Evolutionary conservation across 163 green algal species (phyloP).

Genomic region (Volvox carteri): DNA sequence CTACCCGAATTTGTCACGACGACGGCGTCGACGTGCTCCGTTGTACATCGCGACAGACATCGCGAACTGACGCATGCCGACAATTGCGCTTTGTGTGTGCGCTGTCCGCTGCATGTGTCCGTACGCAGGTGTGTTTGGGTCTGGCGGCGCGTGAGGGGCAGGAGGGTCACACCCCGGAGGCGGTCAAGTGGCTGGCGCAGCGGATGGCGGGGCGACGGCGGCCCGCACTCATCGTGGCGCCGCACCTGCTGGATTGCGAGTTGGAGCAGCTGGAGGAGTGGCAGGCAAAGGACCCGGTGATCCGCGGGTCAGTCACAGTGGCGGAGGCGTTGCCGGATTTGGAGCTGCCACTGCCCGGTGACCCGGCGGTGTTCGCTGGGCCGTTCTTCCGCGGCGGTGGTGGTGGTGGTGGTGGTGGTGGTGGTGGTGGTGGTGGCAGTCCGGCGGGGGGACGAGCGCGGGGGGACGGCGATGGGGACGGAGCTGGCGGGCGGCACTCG

Average conservation of each 20-base stretch:
- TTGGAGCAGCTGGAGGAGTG: constrained; percentile 39
- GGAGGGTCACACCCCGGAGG: constrained; percentile 36
- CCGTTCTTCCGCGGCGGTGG: constrained; percentile 4
- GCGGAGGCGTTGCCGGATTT: constrained; percentile 17
- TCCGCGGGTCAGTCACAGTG: constrained; percentile 21
- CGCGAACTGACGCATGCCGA: background rate
- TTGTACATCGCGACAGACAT: no score
- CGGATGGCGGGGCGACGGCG: constrained; percentile 15
- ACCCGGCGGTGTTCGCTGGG: constrained; percentile 20
- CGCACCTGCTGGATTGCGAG: constrained; percentile 44
- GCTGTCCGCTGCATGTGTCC: background rate
- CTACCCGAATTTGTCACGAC: no score
- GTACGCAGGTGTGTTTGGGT: constrained; percentile 47
- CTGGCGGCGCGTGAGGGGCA: background rate
- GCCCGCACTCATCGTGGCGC: constrained; percentile 30
- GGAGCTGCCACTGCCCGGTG: constrained; percentile 36
- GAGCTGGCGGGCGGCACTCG: background rate
- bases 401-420: no score
- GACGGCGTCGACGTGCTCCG: background rate
- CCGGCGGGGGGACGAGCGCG: background rate
- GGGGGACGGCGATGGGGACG: background rate
- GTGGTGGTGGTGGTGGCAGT: background rate
- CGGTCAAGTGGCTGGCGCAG: constrained; percentile 16
- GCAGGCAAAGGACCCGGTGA: constrained; percentile 21
- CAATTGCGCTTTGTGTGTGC: background rate